Evolutionary conservation across 768 basidiomycete species (phyloP).

Genomic region (Hypsizygus marmoreus): DNA sequence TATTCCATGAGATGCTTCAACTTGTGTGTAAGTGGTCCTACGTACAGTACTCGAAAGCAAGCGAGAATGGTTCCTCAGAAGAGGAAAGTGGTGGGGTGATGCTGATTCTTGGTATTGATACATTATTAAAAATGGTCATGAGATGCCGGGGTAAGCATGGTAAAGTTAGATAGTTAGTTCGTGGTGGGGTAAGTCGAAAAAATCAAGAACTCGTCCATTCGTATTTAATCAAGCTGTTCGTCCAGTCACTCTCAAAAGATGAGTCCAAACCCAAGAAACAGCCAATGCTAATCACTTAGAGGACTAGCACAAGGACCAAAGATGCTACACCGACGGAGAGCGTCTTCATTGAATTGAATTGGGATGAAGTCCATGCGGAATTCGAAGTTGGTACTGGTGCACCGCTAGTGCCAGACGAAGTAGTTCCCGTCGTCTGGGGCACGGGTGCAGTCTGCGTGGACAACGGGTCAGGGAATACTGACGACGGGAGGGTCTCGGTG

Average conservation of each 20-base stretch:
- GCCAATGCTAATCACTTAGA: constrained; percentile 15
- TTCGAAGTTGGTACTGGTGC: constrained; percentile 23
- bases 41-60: constrained; percentile 2
- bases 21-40: no score
- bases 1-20: constrained; percentile 8
- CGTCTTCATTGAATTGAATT: constrained; percentile 12
- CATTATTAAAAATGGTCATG: no score
- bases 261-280: constrained; percentile 6
- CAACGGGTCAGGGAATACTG: background rate
- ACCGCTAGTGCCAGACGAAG: constrained; percentile 17
- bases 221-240: constrained; percentile 5
- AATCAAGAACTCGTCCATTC: background rate
- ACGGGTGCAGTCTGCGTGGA: constrained; percentile 17
- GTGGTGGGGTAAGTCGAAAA: constrained; percentile 1
- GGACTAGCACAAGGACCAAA: constrained; percentile 17
- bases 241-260: constrained; percentile 1
- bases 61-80: constrained; percentile 1
- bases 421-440: constrained; percentile 5
- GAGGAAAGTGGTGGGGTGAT: background rate
- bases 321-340: constrained; percentile 19
- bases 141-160: no score
- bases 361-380: constrained; percentile 26
- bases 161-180: constrained; percentile 13
- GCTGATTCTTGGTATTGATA: no score
- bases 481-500: background rate